Evolutionary conservation across 768 basidiomycete genomes (phyloP).

Genomic region (Boletus rubroflammeus): DNA sequence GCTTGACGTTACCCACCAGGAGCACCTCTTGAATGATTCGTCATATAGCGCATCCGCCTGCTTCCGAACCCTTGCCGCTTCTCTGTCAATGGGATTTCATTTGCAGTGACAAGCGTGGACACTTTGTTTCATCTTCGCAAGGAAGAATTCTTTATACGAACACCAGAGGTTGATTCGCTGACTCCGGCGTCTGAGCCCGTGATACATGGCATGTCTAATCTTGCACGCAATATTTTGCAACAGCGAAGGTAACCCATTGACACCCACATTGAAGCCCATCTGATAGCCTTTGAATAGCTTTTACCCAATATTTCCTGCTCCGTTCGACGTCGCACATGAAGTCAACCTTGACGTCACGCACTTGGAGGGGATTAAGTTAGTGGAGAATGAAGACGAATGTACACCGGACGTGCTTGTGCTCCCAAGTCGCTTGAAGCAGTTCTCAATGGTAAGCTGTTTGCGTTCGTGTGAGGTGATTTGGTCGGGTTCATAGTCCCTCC

Average conservation of each 20-base stretch:
- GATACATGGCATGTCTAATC: constrained; percentile 73
- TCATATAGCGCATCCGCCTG: constrained; percentile 61
- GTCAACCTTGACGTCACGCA: constrained; percentile 91
- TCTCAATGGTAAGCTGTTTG: constrained; percentile 66
- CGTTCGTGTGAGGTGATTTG: too few species aligned
- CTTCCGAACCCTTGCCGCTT: constrained; percentile 88
- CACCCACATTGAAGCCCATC: not conserved
- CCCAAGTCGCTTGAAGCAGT: constrained; percentile 87
- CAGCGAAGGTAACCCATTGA: constrained; percentile 67
- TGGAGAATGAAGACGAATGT: constrained; percentile 35
- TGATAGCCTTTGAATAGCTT: constrained; percentile 50
- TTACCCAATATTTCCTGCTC: constrained; percentile 92
- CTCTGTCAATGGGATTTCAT: constrained; percentile 76
- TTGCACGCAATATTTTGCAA: constrained; percentile 76
- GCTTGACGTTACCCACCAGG: constrained; percentile 17
- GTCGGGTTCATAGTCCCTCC: not conserved
- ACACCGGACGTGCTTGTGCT: constrained; percentile 84
- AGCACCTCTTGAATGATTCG: not conserved
- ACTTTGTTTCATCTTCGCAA: constrained; percentile 84
- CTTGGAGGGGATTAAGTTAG: constrained; percentile 43
- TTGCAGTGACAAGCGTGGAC: constrained; percentile 83
- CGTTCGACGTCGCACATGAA: constrained; percentile 67
- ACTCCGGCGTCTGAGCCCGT: constrained; percentile 41
- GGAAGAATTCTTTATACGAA: constrained; percentile 72
- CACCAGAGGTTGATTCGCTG: constrained; percentile 56